phyloP scores from a whole-genome alignment of 495 filamentous ascomycete species.

The Hypomontagnella monticulosa region DNA sequence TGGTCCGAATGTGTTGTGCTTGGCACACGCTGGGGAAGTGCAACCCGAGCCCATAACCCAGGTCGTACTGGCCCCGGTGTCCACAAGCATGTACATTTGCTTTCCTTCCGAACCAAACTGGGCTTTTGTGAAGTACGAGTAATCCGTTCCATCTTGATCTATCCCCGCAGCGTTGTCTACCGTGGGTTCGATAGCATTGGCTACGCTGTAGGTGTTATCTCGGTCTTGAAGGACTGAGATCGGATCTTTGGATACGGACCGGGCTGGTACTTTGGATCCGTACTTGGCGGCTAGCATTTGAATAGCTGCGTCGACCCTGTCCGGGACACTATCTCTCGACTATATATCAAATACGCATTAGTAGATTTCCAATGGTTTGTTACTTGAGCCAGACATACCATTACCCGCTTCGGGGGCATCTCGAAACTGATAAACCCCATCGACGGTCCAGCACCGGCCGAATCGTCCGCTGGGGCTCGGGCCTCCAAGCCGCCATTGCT shows the following conservation, averaged over 20 bases:
- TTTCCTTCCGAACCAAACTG: slow-evolving; percentile 71
- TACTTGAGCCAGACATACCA: slow-evolving; percentile 29
- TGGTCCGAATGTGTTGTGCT: slow-evolving; percentile 73
- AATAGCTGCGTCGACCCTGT: slow-evolving; percentile 31
- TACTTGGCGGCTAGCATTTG: slow-evolving; percentile 28
- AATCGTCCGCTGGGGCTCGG: not conserved
- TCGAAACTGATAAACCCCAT: slow-evolving; percentile 45
- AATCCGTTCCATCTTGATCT: slow-evolving; percentile 79
- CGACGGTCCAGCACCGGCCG: not conserved
- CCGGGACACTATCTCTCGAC: slow-evolving; percentile 17
- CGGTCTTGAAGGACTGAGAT: slow-evolving; percentile 42
- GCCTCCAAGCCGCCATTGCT: slow-evolving; percentile 5
- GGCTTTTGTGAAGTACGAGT: slow-evolving; percentile 78
- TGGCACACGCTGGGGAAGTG: slow-evolving; percentile 65
- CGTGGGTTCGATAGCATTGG: slow-evolving; percentile 63
- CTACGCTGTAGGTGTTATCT: slow-evolving; percentile 65
- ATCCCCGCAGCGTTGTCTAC: slow-evolving; percentile 68
- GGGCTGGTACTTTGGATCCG: slow-evolving; percentile 21
- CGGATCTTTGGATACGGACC: slow-evolving; percentile 9
- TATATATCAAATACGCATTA: slow-evolving; percentile 16
- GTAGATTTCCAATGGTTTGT: slow-evolving; percentile 4
- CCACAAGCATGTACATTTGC: slow-evolving; percentile 76
- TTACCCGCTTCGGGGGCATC: slow-evolving; percentile 32
- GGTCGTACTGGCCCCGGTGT: slow-evolving; percentile 79
- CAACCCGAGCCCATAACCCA: slow-evolving; percentile 81